Evolutionary conservation across 1,284 basidiomycete species (phyloP).

Genomic region (Stygiomarasmius scandens): DNA sequence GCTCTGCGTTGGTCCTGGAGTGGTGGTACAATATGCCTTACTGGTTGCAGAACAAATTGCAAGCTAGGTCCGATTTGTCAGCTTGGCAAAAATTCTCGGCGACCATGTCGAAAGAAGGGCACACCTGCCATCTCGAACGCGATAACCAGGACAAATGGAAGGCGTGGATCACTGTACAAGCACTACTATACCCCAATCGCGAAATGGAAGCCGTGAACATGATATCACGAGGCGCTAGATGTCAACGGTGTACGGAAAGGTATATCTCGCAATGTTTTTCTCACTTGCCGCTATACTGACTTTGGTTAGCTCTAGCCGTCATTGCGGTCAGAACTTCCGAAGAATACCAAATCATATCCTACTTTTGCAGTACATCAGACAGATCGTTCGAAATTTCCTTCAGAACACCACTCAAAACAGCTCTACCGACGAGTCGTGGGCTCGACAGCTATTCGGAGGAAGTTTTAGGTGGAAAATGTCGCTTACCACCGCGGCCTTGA

Average conservation of each 20-base stretch:
- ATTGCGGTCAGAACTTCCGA: background rate
- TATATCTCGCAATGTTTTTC: background rate
- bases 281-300: background rate
- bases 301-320: background rate
- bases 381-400: background rate
- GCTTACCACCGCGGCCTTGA: background rate
- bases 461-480: background rate
- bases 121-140: background rate
- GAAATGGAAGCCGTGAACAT: background rate
- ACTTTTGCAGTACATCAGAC: background rate
- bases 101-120: background rate
- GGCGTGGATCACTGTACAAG: background rate
- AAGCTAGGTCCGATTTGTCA: background rate
- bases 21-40: background rate
- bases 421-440: background rate
- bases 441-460: background rate
- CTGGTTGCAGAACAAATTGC: background rate
- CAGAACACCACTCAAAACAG: background rate
- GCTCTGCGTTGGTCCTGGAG: background rate
- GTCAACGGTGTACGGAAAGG: background rate
- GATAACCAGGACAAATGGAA: background rate
- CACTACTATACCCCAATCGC: background rate
- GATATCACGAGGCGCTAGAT: background rate
- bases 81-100: background rate
- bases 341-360: background rate